phyloP scores from a whole-genome alignment of 2,329 filamentous ascomycete species.

The Colletotrichum lupini region DNA sequence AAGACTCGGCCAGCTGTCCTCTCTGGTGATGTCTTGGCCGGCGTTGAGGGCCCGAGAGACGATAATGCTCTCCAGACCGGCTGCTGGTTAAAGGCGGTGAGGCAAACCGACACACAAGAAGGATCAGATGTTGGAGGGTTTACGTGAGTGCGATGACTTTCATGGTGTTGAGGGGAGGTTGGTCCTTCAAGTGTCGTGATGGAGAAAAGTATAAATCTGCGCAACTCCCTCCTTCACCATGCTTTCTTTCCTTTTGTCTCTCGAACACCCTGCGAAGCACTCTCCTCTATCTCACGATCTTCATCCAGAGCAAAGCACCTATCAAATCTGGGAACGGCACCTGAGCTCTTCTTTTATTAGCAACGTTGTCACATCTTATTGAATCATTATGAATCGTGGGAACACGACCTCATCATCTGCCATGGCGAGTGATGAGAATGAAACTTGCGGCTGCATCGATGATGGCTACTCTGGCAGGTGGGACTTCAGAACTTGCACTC shows the following conservation, averaged over 20 bases:
- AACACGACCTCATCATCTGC: neutral
- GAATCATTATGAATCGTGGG: no score
- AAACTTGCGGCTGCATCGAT: conserved; percentile 38
- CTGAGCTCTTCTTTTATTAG: neutral
- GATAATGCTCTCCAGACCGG: neutral
- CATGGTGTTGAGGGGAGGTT: neutral
- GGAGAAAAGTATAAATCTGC: neutral
- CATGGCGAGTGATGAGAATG: neutral
- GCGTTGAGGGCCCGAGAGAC: neutral
- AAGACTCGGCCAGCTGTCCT: conserved; percentile 10
- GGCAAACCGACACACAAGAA: neutral
- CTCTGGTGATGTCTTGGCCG: conserved; percentile 12
- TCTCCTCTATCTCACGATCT: neutral
- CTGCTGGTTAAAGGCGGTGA: conserved; percentile 16
- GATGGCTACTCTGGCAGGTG: conserved; percentile 29
- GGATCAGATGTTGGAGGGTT: neutral
- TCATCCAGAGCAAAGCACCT: neutral
- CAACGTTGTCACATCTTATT: neutral
- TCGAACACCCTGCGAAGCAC: neutral
- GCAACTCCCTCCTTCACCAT: no score
- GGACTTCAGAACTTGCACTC: conserved; percentile 31
- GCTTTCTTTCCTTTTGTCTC: neutral
- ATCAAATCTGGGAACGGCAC: neutral
- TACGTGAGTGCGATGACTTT: neutral
- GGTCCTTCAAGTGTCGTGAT: neutral